These are phyloP conservation scores for Ocimum tenuiflorum DNA, from an alignment of 257 asterid species.

Conservation along the genomic window DNA sequence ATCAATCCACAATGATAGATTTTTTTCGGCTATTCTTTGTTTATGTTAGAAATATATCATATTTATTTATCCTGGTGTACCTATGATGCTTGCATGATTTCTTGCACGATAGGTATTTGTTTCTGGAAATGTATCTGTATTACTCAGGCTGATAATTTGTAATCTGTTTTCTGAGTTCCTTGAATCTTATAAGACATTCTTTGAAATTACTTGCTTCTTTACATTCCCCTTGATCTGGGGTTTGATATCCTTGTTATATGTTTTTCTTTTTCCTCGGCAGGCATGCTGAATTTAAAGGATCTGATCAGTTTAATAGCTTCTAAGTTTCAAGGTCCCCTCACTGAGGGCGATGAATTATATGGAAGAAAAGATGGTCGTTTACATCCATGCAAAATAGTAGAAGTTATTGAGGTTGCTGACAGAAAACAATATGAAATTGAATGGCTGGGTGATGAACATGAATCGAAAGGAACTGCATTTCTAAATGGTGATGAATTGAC, in stretches of 20 bases:
- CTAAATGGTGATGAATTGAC: slow-evolving; percentile 56
- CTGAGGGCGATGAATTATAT: slow-evolving; percentile 63
- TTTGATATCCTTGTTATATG: slow-evolving; percentile 2
- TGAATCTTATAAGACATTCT: slow-evolving; percentile 6
- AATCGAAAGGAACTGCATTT: slow-evolving; percentile 41
- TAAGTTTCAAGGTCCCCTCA: slow-evolving; percentile 61
- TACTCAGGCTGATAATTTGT: neutral
- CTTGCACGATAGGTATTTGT: neutral
- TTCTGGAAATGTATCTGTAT: slow-evolving; percentile 5
- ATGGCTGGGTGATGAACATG: slow-evolving; percentile 65
- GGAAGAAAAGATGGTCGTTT: slow-evolving; percentile 59
- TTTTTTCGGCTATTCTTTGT: neutral
- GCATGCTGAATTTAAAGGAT: slow-evolving; percentile 78
- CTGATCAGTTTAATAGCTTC: slow-evolving; percentile 60
- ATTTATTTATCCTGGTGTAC: neutral
- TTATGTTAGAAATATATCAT: neutral
- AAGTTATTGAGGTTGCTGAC: slow-evolving; percentile 50
- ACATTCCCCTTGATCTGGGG: neutral
- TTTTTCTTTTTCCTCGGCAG: slow-evolving; percentile 33
- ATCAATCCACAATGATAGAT: neutral
- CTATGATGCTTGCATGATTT: slow-evolving; percentile 8
- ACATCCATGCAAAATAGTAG: slow-evolving; percentile 56
- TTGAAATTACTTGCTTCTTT: slow-evolving; percentile 12
- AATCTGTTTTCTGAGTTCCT: slow-evolving; percentile 6
- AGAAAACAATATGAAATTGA: slow-evolving; percentile 57